These are phyloP conservation scores for Claviceps citrina DNA, from an alignment of 2,329 filamentous ascomycete genomes.

Conservation along the genomic window DNA sequence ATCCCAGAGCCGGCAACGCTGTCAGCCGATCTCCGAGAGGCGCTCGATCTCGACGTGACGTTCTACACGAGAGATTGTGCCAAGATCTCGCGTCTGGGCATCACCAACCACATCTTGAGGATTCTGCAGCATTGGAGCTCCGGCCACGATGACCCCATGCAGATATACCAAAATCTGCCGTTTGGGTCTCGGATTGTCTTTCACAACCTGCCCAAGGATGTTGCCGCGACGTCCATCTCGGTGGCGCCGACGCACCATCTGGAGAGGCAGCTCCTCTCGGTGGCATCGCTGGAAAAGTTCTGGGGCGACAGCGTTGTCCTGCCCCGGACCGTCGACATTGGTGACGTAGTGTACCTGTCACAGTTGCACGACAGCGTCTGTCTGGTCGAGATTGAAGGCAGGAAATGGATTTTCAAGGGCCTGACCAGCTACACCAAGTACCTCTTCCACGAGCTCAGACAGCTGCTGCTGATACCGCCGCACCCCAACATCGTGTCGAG, in stretches of 20 bases:
- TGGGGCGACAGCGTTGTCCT: slow-evolving; percentile 29
- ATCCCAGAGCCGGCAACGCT: slow-evolving; percentile 34
- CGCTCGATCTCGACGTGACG: slow-evolving; percentile 32
- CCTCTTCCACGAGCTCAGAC: slow-evolving; percentile 44
- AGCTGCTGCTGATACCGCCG: slow-evolving; percentile 34
- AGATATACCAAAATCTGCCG: slow-evolving; percentile 30
- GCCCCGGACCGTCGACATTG: slow-evolving; percentile 33
- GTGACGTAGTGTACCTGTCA: slow-evolving; percentile 31
- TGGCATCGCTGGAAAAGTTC: slow-evolving; percentile 23
- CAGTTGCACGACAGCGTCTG: slow-evolving; percentile 46
- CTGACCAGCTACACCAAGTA: slow-evolving; percentile 42
- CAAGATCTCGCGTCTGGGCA: slow-evolving; percentile 32
- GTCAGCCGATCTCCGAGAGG: slow-evolving; percentile 24
- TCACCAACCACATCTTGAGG: slow-evolving; percentile 38
- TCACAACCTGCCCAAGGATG: slow-evolving; percentile 31
- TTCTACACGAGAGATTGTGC: slow-evolving; percentile 39
- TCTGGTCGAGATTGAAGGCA: slow-evolving; percentile 29
- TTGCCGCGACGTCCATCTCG: slow-evolving; percentile 29
- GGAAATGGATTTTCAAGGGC: slow-evolving; percentile 40
- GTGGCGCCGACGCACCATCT: slow-evolving; percentile 36
- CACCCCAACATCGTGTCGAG: slow-evolving; percentile 37
- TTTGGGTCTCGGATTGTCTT: slow-evolving; percentile 45
- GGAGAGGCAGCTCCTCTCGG: slow-evolving; percentile 35
- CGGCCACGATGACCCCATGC: slow-evolving; percentile 14
- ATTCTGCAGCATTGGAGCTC: slow-evolving; percentile 37